Evolutionary conservation across 805 yeast genomes (phyloP).

Genomic region (Metschnikowia aberdeeniae): DNA sequence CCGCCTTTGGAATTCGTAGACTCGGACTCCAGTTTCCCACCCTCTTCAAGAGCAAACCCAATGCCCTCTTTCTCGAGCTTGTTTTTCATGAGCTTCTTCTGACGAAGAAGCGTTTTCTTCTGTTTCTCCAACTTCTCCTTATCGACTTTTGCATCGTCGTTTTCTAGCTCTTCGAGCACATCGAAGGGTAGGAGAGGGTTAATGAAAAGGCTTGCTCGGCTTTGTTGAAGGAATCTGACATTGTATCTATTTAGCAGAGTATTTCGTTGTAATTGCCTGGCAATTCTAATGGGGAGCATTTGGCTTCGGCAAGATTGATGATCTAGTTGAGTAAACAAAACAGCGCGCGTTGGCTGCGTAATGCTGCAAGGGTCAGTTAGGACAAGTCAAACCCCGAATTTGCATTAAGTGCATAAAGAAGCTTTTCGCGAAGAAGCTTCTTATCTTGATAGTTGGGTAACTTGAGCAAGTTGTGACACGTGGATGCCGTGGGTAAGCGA

Average conservation of each 20-base stretch:
- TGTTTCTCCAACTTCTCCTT: constrained; percentile 27
- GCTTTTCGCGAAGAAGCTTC: constrained; percentile 47
- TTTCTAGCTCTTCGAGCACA: constrained; percentile 33
- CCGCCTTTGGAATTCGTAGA: no score
- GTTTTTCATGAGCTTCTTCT: constrained; percentile 17
- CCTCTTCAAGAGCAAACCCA: constrained; percentile 1
- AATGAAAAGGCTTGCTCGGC: constrained; percentile 9
- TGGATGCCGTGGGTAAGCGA: constrained; percentile 85
- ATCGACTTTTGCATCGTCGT: constrained; percentile 27
- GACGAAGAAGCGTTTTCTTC: constrained; percentile 23
- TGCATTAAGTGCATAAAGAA: constrained; percentile 73
- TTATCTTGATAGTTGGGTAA: constrained; percentile 69
- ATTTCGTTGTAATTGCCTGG: background rate
- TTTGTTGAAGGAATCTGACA: background rate
- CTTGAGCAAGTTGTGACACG: constrained; percentile 85
- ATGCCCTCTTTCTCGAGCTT: constrained; percentile 7
- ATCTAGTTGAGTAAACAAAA: no score
- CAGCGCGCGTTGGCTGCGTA: background rate
- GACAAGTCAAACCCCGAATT: constrained; percentile 82
- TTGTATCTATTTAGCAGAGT: background rate
- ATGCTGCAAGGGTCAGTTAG: constrained; percentile 1
- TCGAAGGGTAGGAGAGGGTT: constrained; percentile 43
- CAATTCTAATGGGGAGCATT: background rate
- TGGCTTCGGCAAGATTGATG: background rate
- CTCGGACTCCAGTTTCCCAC: constrained; percentile 8